Base-by-base conservation (phyloP, 2,329 filamentous ascomycete genomes). In the Fusarium pilosicola region DNA sequence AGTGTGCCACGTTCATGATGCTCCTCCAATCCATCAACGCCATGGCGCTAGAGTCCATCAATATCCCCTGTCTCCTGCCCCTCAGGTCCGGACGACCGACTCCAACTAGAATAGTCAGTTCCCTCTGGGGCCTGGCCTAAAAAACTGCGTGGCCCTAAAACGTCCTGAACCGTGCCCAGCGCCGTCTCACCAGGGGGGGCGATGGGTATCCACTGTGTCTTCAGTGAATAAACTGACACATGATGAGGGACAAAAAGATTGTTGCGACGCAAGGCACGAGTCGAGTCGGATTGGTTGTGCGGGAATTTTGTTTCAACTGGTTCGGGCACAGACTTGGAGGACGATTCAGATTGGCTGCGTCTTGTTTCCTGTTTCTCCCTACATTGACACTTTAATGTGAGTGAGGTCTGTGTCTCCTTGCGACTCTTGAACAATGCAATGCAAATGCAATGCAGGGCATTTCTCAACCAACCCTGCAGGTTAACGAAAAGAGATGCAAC, bases 1-100 rank as follows among this genome's bases (percentile, higher is more conserved):
- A 65, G 65, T 67, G 70, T 76, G 75, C 75, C 75, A 77, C 75
- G 75, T 77, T 76, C 65, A 46, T 56, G 57, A 60, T 45, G 66
- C 45, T 68, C 54, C 56, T 51, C 67, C 54, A 62, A 49, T 60
- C 54, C 74, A 76, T 76, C 51, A 64, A 66, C 66, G 73, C 71
- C 74, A 72, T 68, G 71, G 65, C 66, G 60, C 70, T 73, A 72
- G 58, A 76, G 68, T 48, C 68, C 65, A 62, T 67, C 49, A 61
- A 55, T 46, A 48, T n/a, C 58, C 69, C 73, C 45, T 62, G 60
- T 59, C 45, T 54, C 56, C 71, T 60, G 60, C 60, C 45, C 54
- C 32, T 39, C 41, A 58, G 41, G 41, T 18, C 55, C 55, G 55
- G 55, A 34, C 41, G 41, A 58, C 55, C 30, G 55, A 58, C 55